These are phyloP conservation scores for Verticillium isaacii DNA, from an alignment of 2,329 filamentous ascomycete species.

Conservation along the genomic window DNA sequence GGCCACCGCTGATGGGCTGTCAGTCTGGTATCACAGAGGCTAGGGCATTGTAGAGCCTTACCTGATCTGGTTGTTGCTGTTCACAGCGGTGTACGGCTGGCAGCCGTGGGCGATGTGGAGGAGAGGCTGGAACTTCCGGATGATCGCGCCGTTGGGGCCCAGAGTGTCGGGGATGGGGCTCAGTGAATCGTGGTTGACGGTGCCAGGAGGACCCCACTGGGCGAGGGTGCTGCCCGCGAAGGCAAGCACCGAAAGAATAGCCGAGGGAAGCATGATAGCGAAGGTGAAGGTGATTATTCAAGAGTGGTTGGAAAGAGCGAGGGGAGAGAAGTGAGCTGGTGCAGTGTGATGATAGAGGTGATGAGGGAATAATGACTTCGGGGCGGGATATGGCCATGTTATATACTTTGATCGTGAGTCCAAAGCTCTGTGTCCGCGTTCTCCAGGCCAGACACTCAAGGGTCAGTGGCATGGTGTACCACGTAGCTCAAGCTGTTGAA, in stretches of 20 bases:
- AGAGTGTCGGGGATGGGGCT: constrained; percentile 1
- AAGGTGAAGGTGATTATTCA: neutral
- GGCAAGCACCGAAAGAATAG: neutral
- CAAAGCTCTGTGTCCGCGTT: no score
- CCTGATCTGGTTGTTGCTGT: constrained; percentile 2
- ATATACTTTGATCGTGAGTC: neutral
- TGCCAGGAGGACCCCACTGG: neutral
- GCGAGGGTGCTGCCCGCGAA: neutral
- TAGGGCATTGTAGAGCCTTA: neutral
- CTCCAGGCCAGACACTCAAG: no score
- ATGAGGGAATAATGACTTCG: neutral
- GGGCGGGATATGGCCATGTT: neutral
- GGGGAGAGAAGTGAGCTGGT: neutral
- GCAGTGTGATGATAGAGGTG: neutral
- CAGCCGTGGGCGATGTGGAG: constrained; percentile 8
- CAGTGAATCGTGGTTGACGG: constrained; percentile 1
- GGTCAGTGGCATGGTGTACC: no score
- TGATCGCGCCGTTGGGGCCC: constrained; percentile 1
- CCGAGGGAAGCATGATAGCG: neutral
- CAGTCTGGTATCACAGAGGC: neutral
- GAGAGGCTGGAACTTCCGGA: constrained; percentile 3
- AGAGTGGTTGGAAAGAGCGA: neutral
- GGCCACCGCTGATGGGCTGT: constrained; percentile 22
- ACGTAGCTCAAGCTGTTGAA: no score
- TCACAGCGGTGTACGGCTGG: constrained; percentile 5